Percentiles rank a stretch among this genome's conserved stretches.
phyloP scores from a whole-genome alignment of 306 rosid genomes.

The Styphnolobium japonicum region DNA sequence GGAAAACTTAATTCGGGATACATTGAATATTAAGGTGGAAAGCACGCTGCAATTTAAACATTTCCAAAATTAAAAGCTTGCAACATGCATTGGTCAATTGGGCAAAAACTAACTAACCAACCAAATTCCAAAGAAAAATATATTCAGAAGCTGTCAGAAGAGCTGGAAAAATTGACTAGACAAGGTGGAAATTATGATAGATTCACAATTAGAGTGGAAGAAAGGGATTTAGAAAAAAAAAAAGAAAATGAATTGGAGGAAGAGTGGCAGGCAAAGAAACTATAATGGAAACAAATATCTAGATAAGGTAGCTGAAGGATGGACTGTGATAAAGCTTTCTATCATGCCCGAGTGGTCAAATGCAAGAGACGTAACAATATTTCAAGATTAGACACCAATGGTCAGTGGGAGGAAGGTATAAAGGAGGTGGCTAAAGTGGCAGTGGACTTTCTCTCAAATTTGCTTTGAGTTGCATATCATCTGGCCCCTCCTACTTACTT shows the following conservation, averaged over 20 bases:
- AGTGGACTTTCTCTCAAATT: neutral
- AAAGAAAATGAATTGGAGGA: neutral
- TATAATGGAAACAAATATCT: slow-evolving; percentile 9
- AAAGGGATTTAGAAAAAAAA: slow-evolving; percentile 28
- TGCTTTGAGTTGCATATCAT: neutral
- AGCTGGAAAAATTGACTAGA: neutral
- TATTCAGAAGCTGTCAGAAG: slow-evolving; percentile 10
- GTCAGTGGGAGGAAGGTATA: neutral
- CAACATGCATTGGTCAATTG: slow-evolving; percentile 10
- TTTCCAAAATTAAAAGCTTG: neutral
- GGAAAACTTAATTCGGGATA: too few species aligned
- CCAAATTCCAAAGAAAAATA: slow-evolving; percentile 3
- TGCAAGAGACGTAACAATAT: neutral
- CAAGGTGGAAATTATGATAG: slow-evolving; percentile 5
- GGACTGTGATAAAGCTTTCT: slow-evolving; percentile 1
- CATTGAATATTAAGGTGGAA: too few species aligned
- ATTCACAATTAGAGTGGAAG: slow-evolving; percentile 18
- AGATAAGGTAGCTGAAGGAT: neutral
- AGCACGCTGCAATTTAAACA: too few species aligned
- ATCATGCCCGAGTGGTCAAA: neutral
- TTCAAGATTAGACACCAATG: neutral
- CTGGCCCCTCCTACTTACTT: neutral
- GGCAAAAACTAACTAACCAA: neutral
- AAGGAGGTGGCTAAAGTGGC: neutral
- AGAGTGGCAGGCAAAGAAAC: slow-evolving; percentile 2